Percentiles rank a stretch among this genome's conserved stretches.
Evolutionary conservation across 106 monocot species (phyloP).

Genomic region (Allium fistulosum): DNA sequence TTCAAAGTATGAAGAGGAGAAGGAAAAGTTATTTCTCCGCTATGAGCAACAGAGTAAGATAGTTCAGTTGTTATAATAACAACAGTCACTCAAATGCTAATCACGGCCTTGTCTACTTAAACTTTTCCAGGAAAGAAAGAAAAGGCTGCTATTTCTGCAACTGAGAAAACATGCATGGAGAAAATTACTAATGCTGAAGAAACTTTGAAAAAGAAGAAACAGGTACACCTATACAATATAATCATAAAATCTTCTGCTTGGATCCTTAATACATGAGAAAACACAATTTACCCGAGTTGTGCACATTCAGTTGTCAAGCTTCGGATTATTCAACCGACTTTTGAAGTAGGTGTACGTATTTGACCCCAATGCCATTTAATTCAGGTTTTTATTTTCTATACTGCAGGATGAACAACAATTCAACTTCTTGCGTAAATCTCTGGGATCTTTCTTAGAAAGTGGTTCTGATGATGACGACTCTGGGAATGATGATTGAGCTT

Average conservation of each 20-base stretch:
- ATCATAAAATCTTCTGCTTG: too few species aligned
- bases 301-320: too few species aligned
- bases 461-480: slow-evolving; percentile 71
- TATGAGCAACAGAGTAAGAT: slow-evolving; percentile 72
- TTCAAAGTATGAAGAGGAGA: slow-evolving; percentile 71
- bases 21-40: slow-evolving; percentile 50
- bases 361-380: too few species aligned
- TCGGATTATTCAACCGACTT: too few species aligned
- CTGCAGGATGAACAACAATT: slow-evolving; percentile 83
- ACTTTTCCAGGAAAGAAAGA: slow-evolving; percentile 66
- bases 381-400: too few species aligned
- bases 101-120: too few species aligned
- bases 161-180: slow-evolving; percentile 53
- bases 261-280: too few species aligned
- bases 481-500: slow-evolving; percentile 37
- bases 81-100: too few species aligned
- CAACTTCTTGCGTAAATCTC: slow-evolving; percentile 72
- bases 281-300: too few species aligned
- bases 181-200: slow-evolving; percentile 76
- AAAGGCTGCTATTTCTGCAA: slow-evolving; percentile 39
- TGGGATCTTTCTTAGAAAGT: slow-evolving; percentile 73
- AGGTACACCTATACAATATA: slow-evolving; percentile 23
- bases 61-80: neutral
- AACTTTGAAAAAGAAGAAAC: slow-evolving; percentile 72
- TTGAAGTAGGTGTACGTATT: neutral